A percentile compares a stretch with the other conserved stretches of the same genome.
phyloP scores from a whole-genome alignment of 2,329 filamentous ascomycete genomes.

The Didymella sp. region DNA sequence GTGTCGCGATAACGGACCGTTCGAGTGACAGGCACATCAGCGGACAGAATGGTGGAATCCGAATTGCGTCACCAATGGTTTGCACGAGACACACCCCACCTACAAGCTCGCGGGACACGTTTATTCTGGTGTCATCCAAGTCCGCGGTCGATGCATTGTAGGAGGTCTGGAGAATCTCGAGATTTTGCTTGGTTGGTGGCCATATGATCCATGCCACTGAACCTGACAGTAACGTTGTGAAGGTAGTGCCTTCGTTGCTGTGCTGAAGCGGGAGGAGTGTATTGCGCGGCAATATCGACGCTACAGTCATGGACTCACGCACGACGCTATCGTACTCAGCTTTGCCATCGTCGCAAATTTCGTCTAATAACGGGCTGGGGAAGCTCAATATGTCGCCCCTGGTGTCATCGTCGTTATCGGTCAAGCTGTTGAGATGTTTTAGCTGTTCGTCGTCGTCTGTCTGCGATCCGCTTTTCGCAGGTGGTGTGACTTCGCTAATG shows the following conservation, averaged over 20 bases:
- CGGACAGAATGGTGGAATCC: slow-evolving; percentile 27
- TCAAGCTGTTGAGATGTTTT: background rate
- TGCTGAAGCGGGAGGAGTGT: slow-evolving; percentile 23
- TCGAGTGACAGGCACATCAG: slow-evolving; percentile 19
- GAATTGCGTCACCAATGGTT: slow-evolving; percentile 20
- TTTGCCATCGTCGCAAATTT: slow-evolving; percentile 4
- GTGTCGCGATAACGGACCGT: slow-evolving; percentile 19
- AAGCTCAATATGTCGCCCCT: slow-evolving; percentile 4
- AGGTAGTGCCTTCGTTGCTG: slow-evolving; percentile 27
- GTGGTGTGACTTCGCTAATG: no score
- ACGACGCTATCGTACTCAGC: slow-evolving; percentile 8
- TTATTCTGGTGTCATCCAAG: background rate
- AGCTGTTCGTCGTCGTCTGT: background rate
- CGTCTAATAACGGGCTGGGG: slow-evolving; percentile 20
- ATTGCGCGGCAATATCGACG: slow-evolving; percentile 16
- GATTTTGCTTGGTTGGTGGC: slow-evolving; percentile 30
- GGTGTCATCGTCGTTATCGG: background rate
- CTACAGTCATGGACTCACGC: slow-evolving; percentile 6
- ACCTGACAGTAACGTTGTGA: slow-evolving; percentile 26
- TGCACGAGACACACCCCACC: slow-evolving; percentile 30
- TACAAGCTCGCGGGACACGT: slow-evolving; percentile 13
- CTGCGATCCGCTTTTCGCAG: background rate
- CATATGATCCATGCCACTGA: slow-evolving; percentile 32
- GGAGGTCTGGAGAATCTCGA: slow-evolving; percentile 13
- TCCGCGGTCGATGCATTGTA: slow-evolving; percentile 18